Evolutionary conservation across 306 rosid genomes (phyloP), one percentile per base, ranked within the genome.

Genomic region (Pyrus betulifolia): DNA sequence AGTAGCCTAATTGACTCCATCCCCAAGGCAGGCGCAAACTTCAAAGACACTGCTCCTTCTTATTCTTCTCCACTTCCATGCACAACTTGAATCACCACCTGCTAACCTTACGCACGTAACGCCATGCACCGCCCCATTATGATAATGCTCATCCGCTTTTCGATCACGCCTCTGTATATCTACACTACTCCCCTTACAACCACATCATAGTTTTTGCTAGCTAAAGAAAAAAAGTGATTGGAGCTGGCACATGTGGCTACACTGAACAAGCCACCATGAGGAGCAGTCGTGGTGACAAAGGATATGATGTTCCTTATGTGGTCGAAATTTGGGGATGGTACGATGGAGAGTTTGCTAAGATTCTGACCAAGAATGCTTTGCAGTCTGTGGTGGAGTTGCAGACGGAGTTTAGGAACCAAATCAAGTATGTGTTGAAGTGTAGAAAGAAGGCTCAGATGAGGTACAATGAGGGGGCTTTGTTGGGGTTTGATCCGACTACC

Each of bases 301-400:
- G 84, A 74, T 94, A 92, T 58, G 93, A 95, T 18, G 85, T 82
- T 40, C 95, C 96, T 17, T 90, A 89, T 45, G 91, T 89, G 67
- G 92, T 92, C 59, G 97, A 92, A 54, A 83, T 92, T 55, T 62
- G 88, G 42, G 98, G 97, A 69, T 82, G 96, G 33, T 92, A 89
- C 4, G 93, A 92, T 13, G 82, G 80, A 13, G 93, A 90, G 49
- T 90, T 84, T 60, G 90, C 91, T 0, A 89, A 67, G 72, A 95
- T 90, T 22, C 85, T 90, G 7, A 92, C 81, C n/a, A 89, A 72
- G 81, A 96, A 95, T 66, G 97, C 98, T 12, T 52, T 95, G 84
- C 21, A 69, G 61, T 95, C 90, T 25, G 92, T 92, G 72, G 91
- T 85, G 52, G 91, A 82, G 40, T 76, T 95, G 72, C 97, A 95